Base-by-base conservation (phyloP, 306 rosid species). In the Begonia fuchsioides region DNA sequence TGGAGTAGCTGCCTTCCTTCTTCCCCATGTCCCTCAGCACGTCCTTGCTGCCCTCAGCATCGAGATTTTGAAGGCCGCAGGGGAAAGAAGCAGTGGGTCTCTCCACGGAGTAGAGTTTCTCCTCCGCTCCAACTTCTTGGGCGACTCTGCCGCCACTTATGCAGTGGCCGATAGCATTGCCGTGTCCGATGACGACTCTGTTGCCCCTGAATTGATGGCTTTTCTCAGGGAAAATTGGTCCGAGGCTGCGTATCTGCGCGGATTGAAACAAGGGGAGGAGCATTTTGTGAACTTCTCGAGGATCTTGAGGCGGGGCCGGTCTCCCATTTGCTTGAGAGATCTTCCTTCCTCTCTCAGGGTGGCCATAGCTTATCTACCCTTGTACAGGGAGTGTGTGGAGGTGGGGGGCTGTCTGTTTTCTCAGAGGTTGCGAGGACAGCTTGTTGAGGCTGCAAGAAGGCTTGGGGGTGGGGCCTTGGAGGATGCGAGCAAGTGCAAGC, bases 51-150 rank as follows among this genome's bases (percentile, higher is more conserved):
- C 93, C 8, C 80, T 85, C 35, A 76, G 95, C 66, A 76, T 78
- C 12, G 95, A 85, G 61, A 85, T 85, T 64, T 70, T 85, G 15
- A 81, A 78, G 70, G 95, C 95, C 59, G 95, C 95, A 45, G 95
- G 95, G 3, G 95, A 85, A 52, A 68, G 93, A 13, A 81, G 95
- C 9, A 68, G 79, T 41, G 87, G 87, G 50, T 85, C 95, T 52
- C 87, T 85, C 46, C 84, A 71, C 26, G 95, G 95, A 17, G 93
- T 85, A 12, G 87, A 74, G 59, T 85, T 81, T 78, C 95, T 85
- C 56, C 93, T 85, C 52, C 71, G 68, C 54, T 73, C 95, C 8
- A 78, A 85, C 64, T 85, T 85, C 79, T 70, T 85, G 44, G 87
- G 95, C 3, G 93, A 85, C 56, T 78, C 93, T 14, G 71, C 80